A percentile compares a stretch with the other conserved stretches of the same genome.
These are phyloP conservation scores for Colletotrichum siamense DNA, from an alignment of 2,329 filamentous ascomycete genomes.

Conservation along the genomic window DNA sequence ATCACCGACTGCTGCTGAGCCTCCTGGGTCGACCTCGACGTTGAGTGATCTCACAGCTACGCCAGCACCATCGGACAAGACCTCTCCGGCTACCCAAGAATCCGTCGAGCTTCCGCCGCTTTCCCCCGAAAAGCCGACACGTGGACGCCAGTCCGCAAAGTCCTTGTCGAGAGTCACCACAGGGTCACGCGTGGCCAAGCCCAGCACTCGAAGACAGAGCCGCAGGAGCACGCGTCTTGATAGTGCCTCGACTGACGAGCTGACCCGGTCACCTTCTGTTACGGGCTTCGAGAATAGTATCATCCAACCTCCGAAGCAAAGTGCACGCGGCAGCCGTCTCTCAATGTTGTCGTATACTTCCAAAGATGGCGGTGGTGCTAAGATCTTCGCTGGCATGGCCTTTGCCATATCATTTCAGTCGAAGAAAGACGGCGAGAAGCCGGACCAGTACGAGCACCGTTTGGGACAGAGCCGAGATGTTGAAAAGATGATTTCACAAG, in stretches of 20 bases:
- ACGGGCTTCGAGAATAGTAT: conserved; percentile 43
- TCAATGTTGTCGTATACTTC: conserved; percentile 9
- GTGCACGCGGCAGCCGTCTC: conserved; percentile 13
- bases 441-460: conserved; percentile 50
- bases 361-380: neutral
- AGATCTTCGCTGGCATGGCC: conserved; percentile 79
- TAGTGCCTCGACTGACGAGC: conserved; percentile 54
- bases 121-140: neutral
- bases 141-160: neutral
- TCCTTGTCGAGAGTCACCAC: neutral
- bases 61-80: conserved; percentile 40
- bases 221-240: conserved; percentile 31
- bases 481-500: conserved; percentile 66
- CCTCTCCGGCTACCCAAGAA: conserved; percentile 39
- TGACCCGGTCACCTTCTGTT: conserved; percentile 44
- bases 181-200: conserved; percentile 9
- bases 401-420: conserved; percentile 82
- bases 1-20: neutral
- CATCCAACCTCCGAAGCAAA: conserved; percentile 29
- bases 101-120: conserved; percentile 26
- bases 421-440: conserved; percentile 54
- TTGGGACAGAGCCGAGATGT: conserved; percentile 50
- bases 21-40: conserved; percentile 37
- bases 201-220: conserved; percentile 18
- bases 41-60: conserved; percentile 46